phyloP scores from a whole-genome alignment of 78 protist species.

The Cavenderia fasciculata region DNA sequence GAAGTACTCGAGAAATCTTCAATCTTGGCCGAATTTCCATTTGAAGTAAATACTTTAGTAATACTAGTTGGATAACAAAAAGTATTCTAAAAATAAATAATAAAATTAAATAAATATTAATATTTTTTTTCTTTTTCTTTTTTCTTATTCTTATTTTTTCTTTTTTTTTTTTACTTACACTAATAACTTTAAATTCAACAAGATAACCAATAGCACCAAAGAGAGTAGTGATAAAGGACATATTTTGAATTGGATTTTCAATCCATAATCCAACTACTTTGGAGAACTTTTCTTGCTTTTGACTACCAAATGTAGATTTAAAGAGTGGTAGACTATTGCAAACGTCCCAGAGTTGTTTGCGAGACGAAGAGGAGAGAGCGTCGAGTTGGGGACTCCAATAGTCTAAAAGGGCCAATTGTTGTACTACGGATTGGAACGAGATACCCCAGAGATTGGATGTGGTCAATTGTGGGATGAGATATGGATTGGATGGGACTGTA shows the following conservation, averaged over 20 bases:
- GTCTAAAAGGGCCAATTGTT: slow-evolving; percentile 10
- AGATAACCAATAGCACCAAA: slow-evolving; percentile 61
- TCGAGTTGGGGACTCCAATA: slow-evolving; percentile 39
- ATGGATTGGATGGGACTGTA: neutral
- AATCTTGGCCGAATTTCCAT: neutral
- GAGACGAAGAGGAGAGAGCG: neutral
- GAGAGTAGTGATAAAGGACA: slow-evolving; percentile 26
- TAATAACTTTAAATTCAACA: neutral
- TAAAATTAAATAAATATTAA: neutral
- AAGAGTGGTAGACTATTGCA: slow-evolving; percentile 16
- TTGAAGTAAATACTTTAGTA: neutral
- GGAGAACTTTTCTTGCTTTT: slow-evolving; percentile 18
- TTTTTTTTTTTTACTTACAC: neutral
- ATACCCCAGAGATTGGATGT: slow-evolving; percentile 34
- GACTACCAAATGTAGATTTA: neutral
- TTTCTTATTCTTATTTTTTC: neutral
- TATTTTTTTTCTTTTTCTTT: neutral
- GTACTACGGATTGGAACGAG: slow-evolving; percentile 10
- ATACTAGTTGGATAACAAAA: neutral
- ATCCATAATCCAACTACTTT: slow-evolving; percentile 17
- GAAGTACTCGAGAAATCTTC: neutral
- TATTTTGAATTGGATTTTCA: slow-evolving; percentile 3
- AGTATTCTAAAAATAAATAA: neutral
- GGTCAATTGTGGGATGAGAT: neutral
- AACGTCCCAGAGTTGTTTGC: slow-evolving; percentile 33